A percentile compares a stretch with the other conserved stretches of the same genome.
These are phyloP conservation scores for Neocatenulostroma microsporum DNA, from an alignment of 2,329 filamentous ascomycete species.

Conservation along the genomic window DNA sequence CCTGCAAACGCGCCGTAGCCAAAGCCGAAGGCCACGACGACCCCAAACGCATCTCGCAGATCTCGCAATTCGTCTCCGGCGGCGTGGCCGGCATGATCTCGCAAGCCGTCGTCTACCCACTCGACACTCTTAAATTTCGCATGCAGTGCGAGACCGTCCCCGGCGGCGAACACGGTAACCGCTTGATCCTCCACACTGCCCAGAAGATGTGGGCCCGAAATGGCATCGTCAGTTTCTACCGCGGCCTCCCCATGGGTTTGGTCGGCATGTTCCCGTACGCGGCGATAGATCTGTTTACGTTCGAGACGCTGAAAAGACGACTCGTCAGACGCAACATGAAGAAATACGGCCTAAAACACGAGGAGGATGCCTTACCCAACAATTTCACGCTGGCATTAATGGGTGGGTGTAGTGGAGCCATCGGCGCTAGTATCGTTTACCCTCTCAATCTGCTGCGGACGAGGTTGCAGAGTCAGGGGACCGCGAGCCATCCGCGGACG, in stretches of 20 bases:
- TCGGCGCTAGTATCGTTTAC: slow-evolving; percentile 90
- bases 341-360: slow-evolving; percentile 63
- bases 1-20: slow-evolving; percentile 79
- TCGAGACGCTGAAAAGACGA: slow-evolving; percentile 78
- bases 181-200: slow-evolving; percentile 72
- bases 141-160: slow-evolving; percentile 93
- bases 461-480: slow-evolving; percentile 80
- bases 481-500: slow-evolving; percentile 77
- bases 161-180: slow-evolving; percentile 74
- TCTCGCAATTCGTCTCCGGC: slow-evolving; percentile 84
- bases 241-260: slow-evolving; percentile 86
- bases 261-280: slow-evolving; percentile 97
- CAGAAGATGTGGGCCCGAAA: slow-evolving; percentile 77
- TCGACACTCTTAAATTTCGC: slow-evolving; percentile 75
- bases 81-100: slow-evolving; percentile 90
- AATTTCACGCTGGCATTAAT: slow-evolving; percentile 82
- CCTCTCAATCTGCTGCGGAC: slow-evolving; percentile 91
- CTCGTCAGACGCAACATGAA: slow-evolving; percentile 65
- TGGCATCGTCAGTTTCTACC: slow-evolving; percentile 71
- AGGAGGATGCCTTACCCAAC: slow-evolving; percentile 67
- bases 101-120: slow-evolving; percentile 90
- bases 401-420: slow-evolving; percentile 81
- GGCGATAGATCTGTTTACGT: slow-evolving; percentile 91
- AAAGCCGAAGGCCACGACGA: slow-evolving; percentile 82
- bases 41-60: slow-evolving; percentile 66